phyloP scores from a whole-genome alignment of 2,329 filamentous ascomycete genomes.

The Purpureocillium lavendulum region DNA sequence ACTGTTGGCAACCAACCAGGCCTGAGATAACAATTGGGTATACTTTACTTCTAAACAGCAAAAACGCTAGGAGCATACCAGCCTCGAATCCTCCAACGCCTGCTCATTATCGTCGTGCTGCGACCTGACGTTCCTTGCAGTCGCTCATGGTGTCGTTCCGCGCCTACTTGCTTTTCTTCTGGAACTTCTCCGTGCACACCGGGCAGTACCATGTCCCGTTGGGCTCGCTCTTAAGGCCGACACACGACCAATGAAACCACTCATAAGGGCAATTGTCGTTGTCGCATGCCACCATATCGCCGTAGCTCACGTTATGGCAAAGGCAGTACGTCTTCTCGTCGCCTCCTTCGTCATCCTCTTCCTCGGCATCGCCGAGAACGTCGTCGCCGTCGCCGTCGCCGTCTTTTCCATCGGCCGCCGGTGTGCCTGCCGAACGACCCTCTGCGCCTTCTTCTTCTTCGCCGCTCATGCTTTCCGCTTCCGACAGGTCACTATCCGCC shows the following conservation, averaged over 20 bases:
- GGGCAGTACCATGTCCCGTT: conserved; percentile 62
- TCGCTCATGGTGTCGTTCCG: too few species aligned
- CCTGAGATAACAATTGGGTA: too few species aligned
- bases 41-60: too few species aligned
- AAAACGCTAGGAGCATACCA: too few species aligned
- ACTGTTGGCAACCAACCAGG: too few species aligned
- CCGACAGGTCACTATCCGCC: conserved; percentile 57
- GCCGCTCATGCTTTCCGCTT: conserved; percentile 49
- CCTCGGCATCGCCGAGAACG: conserved; percentile 44
- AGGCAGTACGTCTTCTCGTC: conserved; percentile 77
- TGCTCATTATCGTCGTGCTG: not conserved
- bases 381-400: conserved; percentile 46
- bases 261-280: conserved; percentile 74
- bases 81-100: not conserved
- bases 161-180: conserved; percentile 27
- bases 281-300: conserved; percentile 85
- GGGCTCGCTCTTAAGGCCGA: conserved; percentile 59
- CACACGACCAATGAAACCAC: conserved; percentile 81
- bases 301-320: conserved; percentile 76
- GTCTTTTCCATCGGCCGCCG: conserved; percentile 25
- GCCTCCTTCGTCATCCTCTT: conserved; percentile 60
- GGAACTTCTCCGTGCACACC: conserved; percentile 46
- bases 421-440: conserved; percentile 21
- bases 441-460: conserved; percentile 34
- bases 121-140: not conserved